Conservation (phyloP, 148 eudicot genomes). For the Rhododendron williamsianum region DNA sequence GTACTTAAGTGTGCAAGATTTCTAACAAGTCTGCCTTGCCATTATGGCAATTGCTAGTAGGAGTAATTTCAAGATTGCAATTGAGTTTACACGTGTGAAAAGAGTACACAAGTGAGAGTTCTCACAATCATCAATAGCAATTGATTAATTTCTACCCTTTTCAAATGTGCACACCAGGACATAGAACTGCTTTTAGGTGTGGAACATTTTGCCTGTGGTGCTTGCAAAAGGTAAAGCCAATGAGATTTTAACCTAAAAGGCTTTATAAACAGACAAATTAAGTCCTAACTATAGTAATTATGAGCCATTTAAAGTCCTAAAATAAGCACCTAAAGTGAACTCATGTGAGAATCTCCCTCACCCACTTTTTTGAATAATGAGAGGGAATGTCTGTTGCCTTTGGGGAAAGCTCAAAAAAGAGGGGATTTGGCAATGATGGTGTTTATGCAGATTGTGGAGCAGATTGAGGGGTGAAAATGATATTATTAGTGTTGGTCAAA, state of each 20-base stretch:
- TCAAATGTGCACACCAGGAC: constrained; percentile 17
- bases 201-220: not conserved
- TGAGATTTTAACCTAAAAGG: constrained; percentile 6
- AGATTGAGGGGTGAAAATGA: constrained; percentile 10
- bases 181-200: constrained; percentile 11
- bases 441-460: constrained; percentile 19
- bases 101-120: constrained; percentile 5
- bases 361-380: constrained; percentile 25
- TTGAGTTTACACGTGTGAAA: constrained; percentile 12
- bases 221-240: not conserved
- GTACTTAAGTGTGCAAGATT: not conserved
- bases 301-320: constrained; percentile 22
- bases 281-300: constrained; percentile 13
- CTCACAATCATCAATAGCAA: constrained; percentile 2
- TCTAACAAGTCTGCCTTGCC: not conserved
- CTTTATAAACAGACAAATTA: not conserved
- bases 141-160: not conserved
- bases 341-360: constrained; percentile 16
- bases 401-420: constrained; percentile 26
- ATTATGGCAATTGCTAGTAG: not conserved
- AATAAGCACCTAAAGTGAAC: constrained; percentile 12
- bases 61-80: not conserved
- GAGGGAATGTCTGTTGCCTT: constrained; percentile 33
- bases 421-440: constrained; percentile 23
- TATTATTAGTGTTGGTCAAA: constrained; percentile 24